Percentiles rank a stretch among this genome's conserved stretches.
These are phyloP conservation scores for Fusarium pseudocircinatum DNA, from an alignment of 2,329 filamentous ascomycete species.

Conservation along the genomic window DNA sequence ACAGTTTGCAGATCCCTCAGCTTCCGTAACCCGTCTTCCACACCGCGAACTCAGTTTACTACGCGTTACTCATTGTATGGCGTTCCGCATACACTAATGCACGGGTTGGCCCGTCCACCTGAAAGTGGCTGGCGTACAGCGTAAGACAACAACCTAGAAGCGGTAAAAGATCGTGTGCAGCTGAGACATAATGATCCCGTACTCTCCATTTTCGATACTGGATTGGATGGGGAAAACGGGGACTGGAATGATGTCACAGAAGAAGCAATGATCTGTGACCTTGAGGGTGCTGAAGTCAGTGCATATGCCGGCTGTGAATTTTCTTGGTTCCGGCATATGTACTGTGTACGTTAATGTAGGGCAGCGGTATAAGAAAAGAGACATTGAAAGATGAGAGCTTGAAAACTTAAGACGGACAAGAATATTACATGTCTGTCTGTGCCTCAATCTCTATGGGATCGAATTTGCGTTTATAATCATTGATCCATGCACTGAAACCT, in stretches of 20 bases:
- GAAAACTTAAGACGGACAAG: background rate
- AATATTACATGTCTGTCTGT: background rate
- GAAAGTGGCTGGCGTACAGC: background rate
- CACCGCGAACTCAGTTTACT: background rate
- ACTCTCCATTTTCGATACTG: background rate
- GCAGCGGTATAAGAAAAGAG: background rate
- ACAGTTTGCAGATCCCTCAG: background rate
- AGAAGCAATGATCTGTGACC: background rate
- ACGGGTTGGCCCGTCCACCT: background rate
- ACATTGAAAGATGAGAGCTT: too few species aligned
- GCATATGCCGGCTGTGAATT: background rate
- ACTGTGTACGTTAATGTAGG: background rate
- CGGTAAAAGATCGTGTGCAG: background rate
- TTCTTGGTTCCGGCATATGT: background rate
- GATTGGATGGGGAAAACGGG: background rate
- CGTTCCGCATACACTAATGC: background rate
- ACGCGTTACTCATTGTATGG: background rate
- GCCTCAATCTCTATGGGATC: background rate
- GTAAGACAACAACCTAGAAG: background rate
- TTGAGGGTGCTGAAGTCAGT: background rate
- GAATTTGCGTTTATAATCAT: background rate
- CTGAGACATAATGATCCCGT: background rate
- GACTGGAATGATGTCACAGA: background rate
- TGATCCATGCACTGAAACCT: background rate
- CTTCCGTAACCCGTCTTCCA: background rate